Percentiles rank a stretch among this genome's conserved stretches.
phyloP scores from a whole-genome alignment of 129 eudicot species.

The Artemisia argyi region DNA sequence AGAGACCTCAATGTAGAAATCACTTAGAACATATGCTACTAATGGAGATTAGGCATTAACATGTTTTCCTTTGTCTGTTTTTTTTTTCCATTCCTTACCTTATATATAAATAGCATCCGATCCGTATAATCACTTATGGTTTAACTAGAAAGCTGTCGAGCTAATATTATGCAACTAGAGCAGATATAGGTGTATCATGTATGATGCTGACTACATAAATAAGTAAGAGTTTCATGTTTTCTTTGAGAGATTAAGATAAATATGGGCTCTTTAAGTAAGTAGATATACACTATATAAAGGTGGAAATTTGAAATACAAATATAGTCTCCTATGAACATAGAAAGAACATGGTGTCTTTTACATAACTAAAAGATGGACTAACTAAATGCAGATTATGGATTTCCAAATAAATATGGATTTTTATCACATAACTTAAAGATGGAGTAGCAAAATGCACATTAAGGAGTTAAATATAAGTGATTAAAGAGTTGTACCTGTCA shows the following conservation, averaged over 20 bases:
- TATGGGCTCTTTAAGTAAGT: neutral
- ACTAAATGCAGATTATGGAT: neutral
- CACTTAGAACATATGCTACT: too few species aligned
- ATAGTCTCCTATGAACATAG: neutral
- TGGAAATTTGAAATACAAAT: neutral
- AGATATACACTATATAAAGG: neutral
- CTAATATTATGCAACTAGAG: too few species aligned
- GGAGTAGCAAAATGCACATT: neutral
- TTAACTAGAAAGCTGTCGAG: too few species aligned
- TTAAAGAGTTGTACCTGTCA: constrained; percentile 56
- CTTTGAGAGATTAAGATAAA: neutral
- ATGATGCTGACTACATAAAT: too few species aligned
- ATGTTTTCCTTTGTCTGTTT: too few species aligned
- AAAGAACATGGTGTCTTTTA: neutral
- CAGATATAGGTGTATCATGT: too few species aligned
- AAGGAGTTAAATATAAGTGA: neutral
- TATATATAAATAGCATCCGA: too few species aligned
- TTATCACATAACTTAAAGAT: neutral
- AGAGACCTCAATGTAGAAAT: too few species aligned
- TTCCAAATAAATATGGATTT: neutral
- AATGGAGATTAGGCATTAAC: too few species aligned
- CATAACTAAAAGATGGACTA: neutral
- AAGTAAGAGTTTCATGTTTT: too few species aligned
- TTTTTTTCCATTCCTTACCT: too few species aligned
- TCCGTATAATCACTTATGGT: too few species aligned